These are phyloP conservation scores for Lasiodiplodia citricola DNA, from an alignment of 2,329 filamentous ascomycete species.

Conservation along the genomic window DNA sequence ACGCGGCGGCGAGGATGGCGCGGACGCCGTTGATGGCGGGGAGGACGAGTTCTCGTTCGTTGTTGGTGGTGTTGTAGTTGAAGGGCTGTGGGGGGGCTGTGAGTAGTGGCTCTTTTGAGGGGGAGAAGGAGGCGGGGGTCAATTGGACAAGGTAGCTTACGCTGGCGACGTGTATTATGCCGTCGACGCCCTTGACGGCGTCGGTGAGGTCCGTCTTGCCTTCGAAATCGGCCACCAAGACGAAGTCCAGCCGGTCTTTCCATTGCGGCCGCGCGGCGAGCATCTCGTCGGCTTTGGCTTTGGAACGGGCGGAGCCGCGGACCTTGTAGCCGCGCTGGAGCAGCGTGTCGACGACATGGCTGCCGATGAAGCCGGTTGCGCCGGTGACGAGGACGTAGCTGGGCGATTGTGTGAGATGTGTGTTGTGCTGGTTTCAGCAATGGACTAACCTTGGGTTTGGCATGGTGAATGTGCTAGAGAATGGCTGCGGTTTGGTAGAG, in stretches of 20 bases:
- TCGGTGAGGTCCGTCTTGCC: constrained; percentile 44
- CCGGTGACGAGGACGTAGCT: constrained; percentile 34
- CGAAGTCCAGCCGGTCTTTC: constrained; percentile 47
- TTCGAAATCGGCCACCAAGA: constrained; percentile 51
- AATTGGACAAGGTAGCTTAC: background rate
- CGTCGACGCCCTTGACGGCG: constrained; percentile 50
- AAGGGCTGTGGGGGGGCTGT: background rate
- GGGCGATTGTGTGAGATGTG: background rate
- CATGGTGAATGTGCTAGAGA: background rate
- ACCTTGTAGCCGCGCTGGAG: constrained; percentile 29
- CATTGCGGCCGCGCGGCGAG: constrained; percentile 46
- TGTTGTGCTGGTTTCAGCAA: rapidly evolving
- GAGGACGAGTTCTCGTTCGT: constrained; percentile 47
- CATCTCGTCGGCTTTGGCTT: constrained; percentile 39
- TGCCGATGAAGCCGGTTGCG: constrained; percentile 35
- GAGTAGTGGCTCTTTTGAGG: constrained; percentile 28
- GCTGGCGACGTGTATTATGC: constrained; percentile 53
- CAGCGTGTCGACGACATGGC: constrained; percentile 33
- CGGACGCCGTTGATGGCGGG: constrained; percentile 56
- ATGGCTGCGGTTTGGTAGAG: background rate
- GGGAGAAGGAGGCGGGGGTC: constrained; percentile 29
- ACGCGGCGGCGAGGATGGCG: constrained; percentile 43
- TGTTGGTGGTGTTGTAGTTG: constrained; percentile 10
- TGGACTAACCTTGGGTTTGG: background rate
- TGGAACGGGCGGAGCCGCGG: constrained; percentile 29